phyloP scores from a whole-genome alignment of 208 protist genomes.

The Acanthamoeba sp. region DNA sequence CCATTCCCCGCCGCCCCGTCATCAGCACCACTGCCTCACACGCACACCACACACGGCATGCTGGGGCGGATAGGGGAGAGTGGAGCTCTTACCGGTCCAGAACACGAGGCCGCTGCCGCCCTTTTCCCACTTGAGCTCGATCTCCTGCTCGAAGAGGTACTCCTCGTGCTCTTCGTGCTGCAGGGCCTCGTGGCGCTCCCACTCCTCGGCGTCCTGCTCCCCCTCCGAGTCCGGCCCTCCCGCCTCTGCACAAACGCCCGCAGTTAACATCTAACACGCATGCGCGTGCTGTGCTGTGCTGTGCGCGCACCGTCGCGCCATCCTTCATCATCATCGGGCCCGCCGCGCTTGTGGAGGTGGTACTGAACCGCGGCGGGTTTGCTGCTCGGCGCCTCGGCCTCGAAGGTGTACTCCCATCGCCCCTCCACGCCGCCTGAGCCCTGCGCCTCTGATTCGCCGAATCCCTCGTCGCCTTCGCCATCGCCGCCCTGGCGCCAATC shows the following conservation, averaged over 20 bases:
- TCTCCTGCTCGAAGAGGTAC: conserved; percentile 29
- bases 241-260: no score
- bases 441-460: no score
- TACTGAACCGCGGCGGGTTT: background rate
- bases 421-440: background rate
- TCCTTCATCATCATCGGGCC: background rate
- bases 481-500: background rate
- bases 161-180: conserved; percentile 48
- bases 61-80: background rate
- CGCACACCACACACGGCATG: background rate
- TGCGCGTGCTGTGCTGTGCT: background rate
- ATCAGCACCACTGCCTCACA: background rate
- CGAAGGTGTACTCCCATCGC: conserved; percentile 13
- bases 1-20: background rate
- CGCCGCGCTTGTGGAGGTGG: background rate
- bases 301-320: background rate
- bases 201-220: conserved; percentile 42
- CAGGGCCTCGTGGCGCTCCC: conserved; percentile 26
- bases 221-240: conserved; percentile 14
- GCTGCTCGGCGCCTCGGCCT: background rate
- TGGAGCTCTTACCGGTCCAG: conserved; percentile 4
- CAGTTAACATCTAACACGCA: background rate
- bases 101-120: conserved; percentile 54
- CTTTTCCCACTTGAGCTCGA: conserved; percentile 51
- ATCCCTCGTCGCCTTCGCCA: background rate